Evolutionary conservation across 768 basidiomycete species (phyloP), one percentile per base, ranked within the genome.

Genomic region (Leccinellum albellum): DNA sequence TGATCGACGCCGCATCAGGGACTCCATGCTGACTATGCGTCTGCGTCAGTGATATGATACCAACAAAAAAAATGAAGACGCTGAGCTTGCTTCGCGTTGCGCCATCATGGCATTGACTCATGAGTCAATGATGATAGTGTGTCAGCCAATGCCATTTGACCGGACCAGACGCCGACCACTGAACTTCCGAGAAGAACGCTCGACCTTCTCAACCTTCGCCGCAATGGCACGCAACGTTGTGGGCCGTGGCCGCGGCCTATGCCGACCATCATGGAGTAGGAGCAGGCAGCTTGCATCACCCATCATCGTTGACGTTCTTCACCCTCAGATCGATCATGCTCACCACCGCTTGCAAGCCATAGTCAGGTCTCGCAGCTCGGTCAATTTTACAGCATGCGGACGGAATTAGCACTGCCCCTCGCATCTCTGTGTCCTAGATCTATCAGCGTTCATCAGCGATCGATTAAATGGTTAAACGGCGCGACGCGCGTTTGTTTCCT

Each of bases 111-210:
- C 40, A 12, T 20, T 40, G 37, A 20, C n/a, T 40, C n/a, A 40
- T 42, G 6, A 20, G 12, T 12, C 37, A n/a, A 37, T 37, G 37
- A 37, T 37, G 62, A 64, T 61, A 59, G 50, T 51, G 50, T 65
- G 57, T 67, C 65, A 46, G 6, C 62, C 62, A 59, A 61, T 68
- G 10, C 50, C 35, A 55, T 40, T 57, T 32, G 50, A 9, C 40
- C 40, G 20, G 20, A 29, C 51, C 51, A 15, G 20, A 33, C 47
- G 14, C 44, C 29, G 40, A 26, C 6, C 53, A 21, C n/a, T n/a
- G 26, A 53, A 15, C 31, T 4, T 24, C 61, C 66, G 58, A 66
- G 48, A 61, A 61, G 62, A 55, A 51, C 54, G 54, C 56, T 33
- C 24, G 21, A 51, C 46, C 15, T 59, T 58, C 52, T 61, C 56